Evolutionary conservation across 106 monocot species (phyloP).

Genomic region (Apostasia shenzhenica): DNA sequence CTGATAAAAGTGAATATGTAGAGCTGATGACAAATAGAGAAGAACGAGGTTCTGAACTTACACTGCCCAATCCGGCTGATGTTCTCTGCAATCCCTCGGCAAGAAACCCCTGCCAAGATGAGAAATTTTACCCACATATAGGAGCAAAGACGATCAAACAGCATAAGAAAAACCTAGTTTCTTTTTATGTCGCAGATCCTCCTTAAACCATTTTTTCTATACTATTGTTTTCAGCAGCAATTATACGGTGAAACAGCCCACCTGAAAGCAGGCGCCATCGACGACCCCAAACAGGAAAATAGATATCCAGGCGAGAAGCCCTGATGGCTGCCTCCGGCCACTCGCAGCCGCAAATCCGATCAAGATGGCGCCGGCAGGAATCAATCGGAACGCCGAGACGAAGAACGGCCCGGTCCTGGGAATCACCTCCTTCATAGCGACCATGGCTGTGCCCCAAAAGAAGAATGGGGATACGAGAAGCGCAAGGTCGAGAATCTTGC

Average conservation of each 20-base stretch:
- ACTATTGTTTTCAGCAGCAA: neutral
- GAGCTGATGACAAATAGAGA: too few species aligned
- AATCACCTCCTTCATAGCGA: constrained; percentile 97
- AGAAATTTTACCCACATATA: neutral
- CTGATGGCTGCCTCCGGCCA: constrained; percentile 61
- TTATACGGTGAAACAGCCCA: constrained; percentile 9
- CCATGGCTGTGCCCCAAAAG: constrained; percentile 99
- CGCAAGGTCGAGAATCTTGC: constrained; percentile 38
- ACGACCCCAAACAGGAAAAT: constrained; percentile 59
- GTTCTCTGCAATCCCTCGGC: constrained; percentile 93
- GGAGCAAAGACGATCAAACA: neutral
- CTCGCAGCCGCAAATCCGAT: constrained; percentile 57
- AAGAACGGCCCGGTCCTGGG: constrained; percentile 93
- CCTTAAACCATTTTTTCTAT: neutral
- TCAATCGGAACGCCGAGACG: constrained; percentile 63
- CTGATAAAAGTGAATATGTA: too few species aligned
- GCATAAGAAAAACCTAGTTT: neutral
- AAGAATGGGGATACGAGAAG: constrained; percentile 90
- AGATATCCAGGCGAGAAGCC: constrained; percentile 72
- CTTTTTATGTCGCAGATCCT: neutral
- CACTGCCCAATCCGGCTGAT: constrained; percentile 93
- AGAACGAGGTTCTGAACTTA: constrained; percentile 20
- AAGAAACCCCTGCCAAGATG: constrained; percentile 73
- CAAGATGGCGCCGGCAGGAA: constrained; percentile 74
- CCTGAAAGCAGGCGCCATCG: constrained; percentile 98